Evolutionary conservation across 768 basidiomycete genomes (phyloP), one percentile per base, ranked within the genome.

Genomic region (Rhodosporidiobolus sp.): DNA sequence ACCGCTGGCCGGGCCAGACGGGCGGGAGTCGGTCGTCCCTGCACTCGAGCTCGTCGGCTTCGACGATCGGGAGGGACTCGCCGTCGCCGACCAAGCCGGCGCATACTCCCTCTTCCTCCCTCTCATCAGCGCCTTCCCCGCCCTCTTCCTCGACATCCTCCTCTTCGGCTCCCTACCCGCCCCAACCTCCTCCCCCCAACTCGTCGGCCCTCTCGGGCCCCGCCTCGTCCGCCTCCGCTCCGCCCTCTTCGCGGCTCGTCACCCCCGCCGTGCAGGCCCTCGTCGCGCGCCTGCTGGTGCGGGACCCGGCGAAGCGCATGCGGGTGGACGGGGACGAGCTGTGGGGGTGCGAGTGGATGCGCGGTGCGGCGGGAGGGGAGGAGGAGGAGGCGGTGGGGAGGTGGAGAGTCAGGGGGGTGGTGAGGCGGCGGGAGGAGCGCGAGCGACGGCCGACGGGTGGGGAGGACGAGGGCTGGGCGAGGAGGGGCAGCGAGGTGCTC

Each of bases 291-390:
- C 77, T 94, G 60, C 83, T 94, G 53, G 88, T 90, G 28, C 82
- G 91, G 35, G 88, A 93, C 80, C 86, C 88, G n/a, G 70, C 67
- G 76, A 86, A 86, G 75, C 83, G 91, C n/a, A 85, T 86, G 55
- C 83, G 84, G 76, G 83, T 91, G 19, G 61, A 59, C 17, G 52
- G 63, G 45, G 83, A 78, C 35, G 86, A 88, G 50, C 69, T 93
- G 63, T 89, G 88, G 89, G 86, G 81, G 14, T 80, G 81, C 62
- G 80, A 79, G 59, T 86, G 85, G 85, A 84, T 87, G 83, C 70
- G 72, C 19, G 83, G 81, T 1, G 79, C 30, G n/a, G n/a, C n/a
- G n/a, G n/a, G n/a, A n/a, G n/a, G n/a, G n/a, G n/a, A n/a, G 38
- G 38, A 14, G 38, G 38, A 43, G 38, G 38, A 43, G 8, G 38